Conservation (phyloP, 1,284 basidiomycete species). For the Ganoderma lucidum region DNA sequence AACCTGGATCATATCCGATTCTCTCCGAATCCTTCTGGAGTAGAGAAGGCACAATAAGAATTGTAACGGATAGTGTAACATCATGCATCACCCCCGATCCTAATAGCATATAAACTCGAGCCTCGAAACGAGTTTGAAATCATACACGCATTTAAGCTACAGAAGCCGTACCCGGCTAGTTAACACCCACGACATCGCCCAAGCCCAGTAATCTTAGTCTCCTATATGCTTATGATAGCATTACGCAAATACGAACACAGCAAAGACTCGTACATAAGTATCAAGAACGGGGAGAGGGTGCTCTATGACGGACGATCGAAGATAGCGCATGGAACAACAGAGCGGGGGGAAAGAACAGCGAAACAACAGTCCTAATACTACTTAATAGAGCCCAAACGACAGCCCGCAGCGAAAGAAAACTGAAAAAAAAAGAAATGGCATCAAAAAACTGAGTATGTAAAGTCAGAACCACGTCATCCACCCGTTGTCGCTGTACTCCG, state of each 20-base stretch:
- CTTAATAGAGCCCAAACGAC: not conserved
- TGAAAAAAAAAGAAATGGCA: not conserved
- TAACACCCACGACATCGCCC: not conserved
- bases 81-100: not conserved
- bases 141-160: not conserved
- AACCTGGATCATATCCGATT: not conserved
- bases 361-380: not conserved
- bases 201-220: conserved; percentile 2
- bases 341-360: not conserved
- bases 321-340: not conserved
- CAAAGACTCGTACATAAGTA: conserved; percentile 12
- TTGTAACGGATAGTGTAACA: conserved; percentile 17
- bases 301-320: not conserved
- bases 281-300: conserved; percentile 6
- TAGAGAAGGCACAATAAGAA: not conserved
- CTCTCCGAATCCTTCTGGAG: not conserved
- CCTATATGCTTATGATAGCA: conserved; percentile 9
- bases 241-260: not conserved
- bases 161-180: not conserved
- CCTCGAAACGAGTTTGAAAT: not conserved
- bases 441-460: not conserved
- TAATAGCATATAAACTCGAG: conserved; percentile 5
- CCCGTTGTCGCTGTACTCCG: conserved; percentile 40
- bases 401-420: not conserved
- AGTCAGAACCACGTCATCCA: conserved; percentile 44